Conservation (phyloP, 495 filamentous ascomycete genomes). For the Aspergillus cavernicola region DNA sequence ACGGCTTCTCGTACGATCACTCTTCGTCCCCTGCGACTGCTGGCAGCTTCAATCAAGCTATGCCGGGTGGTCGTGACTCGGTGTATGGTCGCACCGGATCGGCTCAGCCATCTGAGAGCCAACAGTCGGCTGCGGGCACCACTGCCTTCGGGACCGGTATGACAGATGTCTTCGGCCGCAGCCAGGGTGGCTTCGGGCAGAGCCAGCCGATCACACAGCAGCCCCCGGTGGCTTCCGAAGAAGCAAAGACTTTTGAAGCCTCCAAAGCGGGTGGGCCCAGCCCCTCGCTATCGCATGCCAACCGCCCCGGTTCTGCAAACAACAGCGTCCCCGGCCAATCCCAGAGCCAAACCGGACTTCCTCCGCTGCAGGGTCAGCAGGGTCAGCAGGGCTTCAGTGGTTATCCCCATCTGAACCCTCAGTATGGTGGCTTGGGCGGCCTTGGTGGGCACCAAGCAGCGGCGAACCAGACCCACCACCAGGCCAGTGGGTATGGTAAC, state of each 20-base stretch:
- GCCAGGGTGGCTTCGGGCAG: conserved; percentile 63
- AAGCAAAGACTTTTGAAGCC: conserved; percentile 76
- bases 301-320: conserved; percentile 79
- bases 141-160: conserved; percentile 64
- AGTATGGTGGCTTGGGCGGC: conserved; percentile 68
- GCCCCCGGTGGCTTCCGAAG: conserved; percentile 56
- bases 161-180: conserved; percentile 76
- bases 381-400: conserved; percentile 65
- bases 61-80: conserved; percentile 65
- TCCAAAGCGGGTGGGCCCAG: conserved; percentile 76
- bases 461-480: conserved; percentile 58
- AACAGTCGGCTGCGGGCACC: conserved; percentile 54
- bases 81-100: conserved; percentile 77
- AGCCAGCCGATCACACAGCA: conserved; percentile 64
- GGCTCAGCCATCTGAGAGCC: conserved; percentile 64
- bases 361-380: conserved; percentile 70
- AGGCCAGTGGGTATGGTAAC: conserved; percentile 47
- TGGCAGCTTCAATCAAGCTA: conserved; percentile 63
- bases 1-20: conserved; percentile 79
- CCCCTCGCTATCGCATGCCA: conserved; percentile 74
- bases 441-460: conserved; percentile 62
- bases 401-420: conserved; percentile 73
- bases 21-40: conserved; percentile 70
- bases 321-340: conserved; percentile 66
- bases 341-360: conserved; percentile 56